phyloP scores from a whole-genome alignment of 768 basidiomycete species.

The Pisolithus marmoratus region DNA sequence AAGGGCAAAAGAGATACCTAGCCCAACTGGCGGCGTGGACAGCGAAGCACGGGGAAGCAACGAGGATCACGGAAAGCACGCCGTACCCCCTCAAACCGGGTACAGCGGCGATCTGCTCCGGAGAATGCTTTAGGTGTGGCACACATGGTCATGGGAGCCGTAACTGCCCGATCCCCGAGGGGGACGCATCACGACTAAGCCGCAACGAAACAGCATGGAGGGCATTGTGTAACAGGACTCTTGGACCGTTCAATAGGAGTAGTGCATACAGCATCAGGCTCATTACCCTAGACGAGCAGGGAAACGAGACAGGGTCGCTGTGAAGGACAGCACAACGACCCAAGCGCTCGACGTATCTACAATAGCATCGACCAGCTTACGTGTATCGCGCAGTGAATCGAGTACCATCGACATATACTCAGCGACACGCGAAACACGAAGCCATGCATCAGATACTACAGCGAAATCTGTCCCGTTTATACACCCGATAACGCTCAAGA shows the following conservation, averaged over 20 bases:
- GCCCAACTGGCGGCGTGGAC: not conserved
- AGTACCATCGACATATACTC: not conserved
- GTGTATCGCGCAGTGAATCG: not conserved
- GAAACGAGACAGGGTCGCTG: not conserved
- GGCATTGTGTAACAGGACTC: not conserved
- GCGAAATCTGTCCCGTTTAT: not conserved
- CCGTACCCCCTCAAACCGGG: not conserved
- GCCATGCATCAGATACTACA: not conserved
- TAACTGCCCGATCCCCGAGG: not conserved
- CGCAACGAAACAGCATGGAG: not conserved
- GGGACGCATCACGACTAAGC: not conserved
- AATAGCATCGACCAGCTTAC: not conserved
- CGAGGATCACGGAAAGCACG: not conserved
- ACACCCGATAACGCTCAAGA: not conserved
- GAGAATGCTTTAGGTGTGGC: not conserved
- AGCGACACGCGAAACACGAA: not conserved
- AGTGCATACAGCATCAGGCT: not conserved
- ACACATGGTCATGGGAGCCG: not conserved
- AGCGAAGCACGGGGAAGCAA: not conserved
- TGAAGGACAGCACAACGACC: not conserved
- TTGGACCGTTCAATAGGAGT: not conserved
- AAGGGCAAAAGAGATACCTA: not conserved
- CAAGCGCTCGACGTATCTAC: not conserved
- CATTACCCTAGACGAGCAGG: not conserved
- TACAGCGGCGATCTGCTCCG: not conserved